Evolutionary conservation across 371 early-diverging fungal species (phyloP).

Genomic region (Synchytrium microbalum): DNA sequence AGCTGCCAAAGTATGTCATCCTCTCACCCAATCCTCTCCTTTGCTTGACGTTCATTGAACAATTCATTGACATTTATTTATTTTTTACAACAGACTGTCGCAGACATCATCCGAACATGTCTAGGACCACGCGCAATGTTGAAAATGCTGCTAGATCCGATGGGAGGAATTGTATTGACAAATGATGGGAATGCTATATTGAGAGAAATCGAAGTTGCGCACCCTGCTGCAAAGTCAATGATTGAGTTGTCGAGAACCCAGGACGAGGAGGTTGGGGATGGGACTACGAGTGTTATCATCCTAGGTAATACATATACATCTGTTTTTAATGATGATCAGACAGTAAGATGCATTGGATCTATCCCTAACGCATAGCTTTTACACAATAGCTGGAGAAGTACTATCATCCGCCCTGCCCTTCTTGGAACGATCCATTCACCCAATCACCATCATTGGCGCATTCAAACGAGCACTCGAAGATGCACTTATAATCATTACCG

Average conservation of each 20-base stretch:
- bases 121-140: slow-evolving; percentile 99
- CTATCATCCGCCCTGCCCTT: slow-evolving; percentile 86
- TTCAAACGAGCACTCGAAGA: slow-evolving; percentile 91
- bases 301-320: slow-evolving; percentile 67
- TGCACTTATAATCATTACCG: slow-evolving; percentile 73
- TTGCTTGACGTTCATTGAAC: slow-evolving; percentile 1
- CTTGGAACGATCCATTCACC: slow-evolving; percentile 96
- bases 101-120: slow-evolving; percentile 98
- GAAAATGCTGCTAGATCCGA: slow-evolving; percentile 99
- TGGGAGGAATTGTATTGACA: slow-evolving; percentile 99
- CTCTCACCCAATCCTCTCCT: slow-evolving; percentile 5
- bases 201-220: slow-evolving; percentile 98
- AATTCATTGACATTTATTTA: not conserved
- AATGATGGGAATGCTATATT: slow-evolving; percentile 99
- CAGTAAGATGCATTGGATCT: not conserved
- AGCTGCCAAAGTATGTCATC: slow-evolving; percentile 79
- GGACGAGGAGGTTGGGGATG: slow-evolving; percentile 99
- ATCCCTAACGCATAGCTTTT: not conserved
- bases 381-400: slow-evolving; percentile 86
- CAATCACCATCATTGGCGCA: slow-evolving; percentile 92
- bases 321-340: slow-evolving; percentile 1
- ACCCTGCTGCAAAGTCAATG: slow-evolving; percentile 99
- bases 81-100: slow-evolving; percentile 32
- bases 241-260: slow-evolving; percentile 99
- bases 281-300: slow-evolving; percentile 99